phyloP scores from a whole-genome alignment of 1,139 yeast species.

The Zygosaccharomyces pseudobailii region DNA sequence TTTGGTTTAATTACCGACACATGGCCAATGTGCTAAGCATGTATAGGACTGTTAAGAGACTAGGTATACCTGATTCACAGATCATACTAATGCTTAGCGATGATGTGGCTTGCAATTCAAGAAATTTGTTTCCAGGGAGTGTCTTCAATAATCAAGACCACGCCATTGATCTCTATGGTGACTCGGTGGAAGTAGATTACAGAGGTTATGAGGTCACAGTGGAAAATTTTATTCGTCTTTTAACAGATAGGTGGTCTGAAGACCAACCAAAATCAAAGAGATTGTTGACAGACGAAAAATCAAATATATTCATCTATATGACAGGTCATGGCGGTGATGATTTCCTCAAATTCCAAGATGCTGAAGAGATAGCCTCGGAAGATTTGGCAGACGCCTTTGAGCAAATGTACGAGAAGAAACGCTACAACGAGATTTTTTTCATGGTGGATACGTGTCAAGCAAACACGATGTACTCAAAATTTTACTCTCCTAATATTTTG shows the following conservation, averaged over 20 bases:
- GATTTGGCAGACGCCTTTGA: slow-evolving; percentile 97
- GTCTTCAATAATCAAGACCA: slow-evolving; percentile 93
- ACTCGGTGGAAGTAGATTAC: slow-evolving; percentile 91
- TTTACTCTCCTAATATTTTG: slow-evolving; percentile 86
- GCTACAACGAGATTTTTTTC: slow-evolving; percentile 91
- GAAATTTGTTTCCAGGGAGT: slow-evolving; percentile 94
- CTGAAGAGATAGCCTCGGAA: slow-evolving; percentile 93
- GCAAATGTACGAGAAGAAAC: slow-evolving; percentile 92
- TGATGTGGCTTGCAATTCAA: slow-evolving; percentile 94
- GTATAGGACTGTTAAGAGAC: slow-evolving; percentile 89
- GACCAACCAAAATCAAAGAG: slow-evolving; percentile 92
- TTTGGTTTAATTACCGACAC: slow-evolving; percentile 97
- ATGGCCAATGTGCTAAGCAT: slow-evolving; percentile 94
- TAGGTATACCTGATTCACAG: slow-evolving; percentile 97
- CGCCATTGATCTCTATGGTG: slow-evolving; percentile 92
- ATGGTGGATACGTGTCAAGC: slow-evolving; percentile 99
- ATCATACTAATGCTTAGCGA: slow-evolving; percentile 94
- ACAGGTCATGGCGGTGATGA: slow-evolving; percentile 99
- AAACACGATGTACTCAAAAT: slow-evolving; percentile 90
- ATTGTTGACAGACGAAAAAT: slow-evolving; percentile 84
- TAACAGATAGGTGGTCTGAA: slow-evolving; percentile 93
- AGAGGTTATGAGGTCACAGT: slow-evolving; percentile 98
- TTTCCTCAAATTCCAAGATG: slow-evolving; percentile 94
- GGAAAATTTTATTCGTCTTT: slow-evolving; percentile 81
- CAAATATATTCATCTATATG: slow-evolving; percentile 88